phyloP scores from a whole-genome alignment of 1,284 basidiomycete genomes.

The Cryptococcus sp. region DNA sequence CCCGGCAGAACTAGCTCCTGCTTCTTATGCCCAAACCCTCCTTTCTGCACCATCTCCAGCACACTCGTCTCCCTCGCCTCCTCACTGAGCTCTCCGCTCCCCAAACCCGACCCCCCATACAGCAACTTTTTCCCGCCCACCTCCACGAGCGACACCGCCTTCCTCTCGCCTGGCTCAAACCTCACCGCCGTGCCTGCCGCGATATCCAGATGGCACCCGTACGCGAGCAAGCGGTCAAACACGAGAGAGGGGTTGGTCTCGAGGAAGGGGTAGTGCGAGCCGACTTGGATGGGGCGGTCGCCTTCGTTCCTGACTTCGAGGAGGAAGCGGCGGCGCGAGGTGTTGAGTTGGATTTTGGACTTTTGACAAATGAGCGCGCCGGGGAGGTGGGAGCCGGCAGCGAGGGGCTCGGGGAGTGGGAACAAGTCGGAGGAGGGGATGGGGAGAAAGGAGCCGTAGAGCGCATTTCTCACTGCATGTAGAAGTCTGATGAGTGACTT shows the following conservation, averaged over 20 bases:
- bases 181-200: slow-evolving; percentile 88
- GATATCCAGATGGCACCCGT: slow-evolving; percentile 82
- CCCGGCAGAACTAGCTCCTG: slow-evolving; percentile 35
- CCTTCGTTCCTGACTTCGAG: slow-evolving; percentile 87
- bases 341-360: slow-evolving; percentile 70
- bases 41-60: slow-evolving; percentile 24
- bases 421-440: slow-evolving; percentile 67
- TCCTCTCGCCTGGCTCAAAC: slow-evolving; percentile 90
- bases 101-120: slow-evolving; percentile 76
- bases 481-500: background rate
- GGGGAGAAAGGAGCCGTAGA: slow-evolving; percentile 91
- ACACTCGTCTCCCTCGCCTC: slow-evolving; percentile 22
- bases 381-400: slow-evolving; percentile 58
- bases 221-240: slow-evolving; percentile 77
- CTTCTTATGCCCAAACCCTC: slow-evolving; percentile 43
- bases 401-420: slow-evolving; percentile 53
- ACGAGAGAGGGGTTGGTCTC: slow-evolving; percentile 79
- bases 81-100: slow-evolving; percentile 55
- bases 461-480: slow-evolving; percentile 61
- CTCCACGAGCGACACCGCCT: slow-evolving; percentile 75
- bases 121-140: slow-evolving; percentile 72
- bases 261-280: slow-evolving; percentile 90
- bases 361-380: slow-evolving; percentile 70
- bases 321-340: slow-evolving; percentile 63
- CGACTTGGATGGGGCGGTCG: slow-evolving; percentile 90